These are phyloP conservation scores for Verticillium tricorpus DNA, from an alignment of 2,329 filamentous ascomycete species.

Conservation along the genomic window DNA sequence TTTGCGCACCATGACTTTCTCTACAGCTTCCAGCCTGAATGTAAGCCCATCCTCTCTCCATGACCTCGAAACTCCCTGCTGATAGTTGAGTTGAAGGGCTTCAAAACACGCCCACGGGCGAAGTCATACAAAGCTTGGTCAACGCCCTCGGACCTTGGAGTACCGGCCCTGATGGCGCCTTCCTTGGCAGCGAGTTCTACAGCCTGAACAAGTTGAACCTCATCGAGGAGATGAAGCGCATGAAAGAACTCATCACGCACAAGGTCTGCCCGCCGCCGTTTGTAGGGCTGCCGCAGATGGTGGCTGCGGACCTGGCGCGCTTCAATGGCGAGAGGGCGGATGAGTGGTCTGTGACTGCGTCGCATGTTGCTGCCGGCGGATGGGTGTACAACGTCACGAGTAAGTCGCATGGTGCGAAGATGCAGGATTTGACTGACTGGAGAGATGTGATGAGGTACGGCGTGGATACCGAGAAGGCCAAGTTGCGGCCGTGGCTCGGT, in stretches of 20 bases:
- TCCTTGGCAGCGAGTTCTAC: neutral
- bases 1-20: conserved; percentile 1
- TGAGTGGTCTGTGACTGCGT: neutral
- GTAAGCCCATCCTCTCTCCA: neutral
- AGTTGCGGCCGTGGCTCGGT: conserved; percentile 2
- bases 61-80: neutral
- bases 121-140: neutral
- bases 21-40: neutral
- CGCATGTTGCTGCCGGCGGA: neutral
- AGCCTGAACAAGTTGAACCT: neutral
- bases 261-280: neutral
- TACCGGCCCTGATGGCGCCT: neutral
- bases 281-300: neutral
- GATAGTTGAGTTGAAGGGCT: neutral
- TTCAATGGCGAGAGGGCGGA: neutral
- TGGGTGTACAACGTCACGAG: conserved; percentile 13
- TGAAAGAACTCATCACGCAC: neutral
- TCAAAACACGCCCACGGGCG: neutral
- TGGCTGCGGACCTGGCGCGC: neutral
- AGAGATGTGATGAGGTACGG: conserved; percentile 4
- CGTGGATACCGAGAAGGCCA: neutral
- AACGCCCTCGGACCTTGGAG: neutral
- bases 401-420: neutral
- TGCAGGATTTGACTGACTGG: neutral
- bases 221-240: neutral